Percentiles rank a stretch among this genome's conserved stretches.
phyloP scores from a whole-genome alignment of 2,329 filamentous ascomycete species.

The Parastagonospora avenae region DNA sequence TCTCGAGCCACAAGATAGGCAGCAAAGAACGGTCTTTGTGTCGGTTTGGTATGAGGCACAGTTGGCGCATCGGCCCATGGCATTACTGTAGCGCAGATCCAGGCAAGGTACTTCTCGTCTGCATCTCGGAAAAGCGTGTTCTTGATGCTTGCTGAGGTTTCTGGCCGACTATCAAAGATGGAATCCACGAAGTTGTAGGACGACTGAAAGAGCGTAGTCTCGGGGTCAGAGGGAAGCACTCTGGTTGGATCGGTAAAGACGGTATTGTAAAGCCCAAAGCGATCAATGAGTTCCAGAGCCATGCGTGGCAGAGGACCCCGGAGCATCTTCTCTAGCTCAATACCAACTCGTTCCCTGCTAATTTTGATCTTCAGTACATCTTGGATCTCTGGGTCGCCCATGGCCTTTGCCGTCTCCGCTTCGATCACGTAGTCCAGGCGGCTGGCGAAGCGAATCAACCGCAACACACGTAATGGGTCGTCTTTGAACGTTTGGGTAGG shows the following conservation, averaged over 20 bases:
- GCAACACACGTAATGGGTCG: constrained; percentile 84
- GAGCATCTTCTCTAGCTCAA: constrained; percentile 91
- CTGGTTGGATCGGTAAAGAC: constrained; percentile 73
- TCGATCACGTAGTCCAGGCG: constrained; percentile 82
- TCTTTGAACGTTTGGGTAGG: constrained; percentile 93
- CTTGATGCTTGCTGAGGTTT: constrained; percentile 49
- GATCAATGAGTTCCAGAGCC: constrained; percentile 69
- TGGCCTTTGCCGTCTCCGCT: constrained; percentile 67
- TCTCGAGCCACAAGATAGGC: constrained; percentile 71
- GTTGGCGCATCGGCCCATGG: constrained; percentile 69
- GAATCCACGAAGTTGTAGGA: constrained; percentile 66
- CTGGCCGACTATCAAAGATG: constrained; percentile 10
- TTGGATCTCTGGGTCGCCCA: constrained; percentile 80
- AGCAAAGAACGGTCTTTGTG: constrained; percentile 45
- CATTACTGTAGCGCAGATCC: constrained; percentile 74
- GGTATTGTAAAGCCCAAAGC: constrained; percentile 70
- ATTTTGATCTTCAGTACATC: constrained; percentile 84
- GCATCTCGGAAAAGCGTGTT: constrained; percentile 62
- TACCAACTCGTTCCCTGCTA: constrained; percentile 84
- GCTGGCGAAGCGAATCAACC: constrained; percentile 88
- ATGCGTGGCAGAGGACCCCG: constrained; percentile 66
- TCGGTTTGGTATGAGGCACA: constrained; percentile 56
- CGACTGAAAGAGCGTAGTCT: constrained; percentile 64
- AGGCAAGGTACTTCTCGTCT: constrained; percentile 73
- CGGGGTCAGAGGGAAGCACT: constrained; percentile 59